Conservation (phyloP, 805 yeast species). For the Schizosaccharomyces octosporus region DNA sequence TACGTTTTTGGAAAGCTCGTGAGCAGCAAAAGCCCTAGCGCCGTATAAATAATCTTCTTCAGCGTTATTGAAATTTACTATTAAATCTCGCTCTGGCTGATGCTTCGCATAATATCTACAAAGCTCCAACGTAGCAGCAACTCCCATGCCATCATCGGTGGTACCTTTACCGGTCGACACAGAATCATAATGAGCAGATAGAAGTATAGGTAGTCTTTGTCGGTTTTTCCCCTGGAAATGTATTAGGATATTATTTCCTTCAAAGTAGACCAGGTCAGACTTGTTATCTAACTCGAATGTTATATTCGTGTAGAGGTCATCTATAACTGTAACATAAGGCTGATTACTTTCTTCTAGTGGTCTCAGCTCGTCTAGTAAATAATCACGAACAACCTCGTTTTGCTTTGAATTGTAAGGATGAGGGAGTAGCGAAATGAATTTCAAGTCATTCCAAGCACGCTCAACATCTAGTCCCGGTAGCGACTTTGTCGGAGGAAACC, state of each 20-base stretch:
- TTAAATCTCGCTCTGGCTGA: conserved; percentile 40
- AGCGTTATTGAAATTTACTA: conserved; percentile 69
- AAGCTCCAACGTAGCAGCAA: conserved; percentile 55
- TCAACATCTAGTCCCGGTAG: neutral
- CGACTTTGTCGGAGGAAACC: neutral
- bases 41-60: conserved; percentile 81
- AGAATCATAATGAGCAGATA: conserved; percentile 58
- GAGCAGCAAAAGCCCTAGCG: conserved; percentile 48
- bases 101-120: conserved; percentile 22
- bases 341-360: neutral
- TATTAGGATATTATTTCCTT: conserved; percentile 58
- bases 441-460: conserved; percentile 46
- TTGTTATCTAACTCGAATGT: neutral
- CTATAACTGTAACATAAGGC: neutral
- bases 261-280: conserved; percentile 25
- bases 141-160: conserved; percentile 81
- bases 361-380: conserved; percentile 21
- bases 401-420: conserved; percentile 65
- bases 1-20: conserved; percentile 46
- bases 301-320: neutral
- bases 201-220: conserved; percentile 35
- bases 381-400: conserved; percentile 55
- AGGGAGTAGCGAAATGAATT: conserved; percentile 33
- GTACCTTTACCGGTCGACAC: conserved; percentile 74
- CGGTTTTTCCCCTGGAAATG: conserved; percentile 41